phyloP scores from a whole-genome alignment of 208 protist species.

The Tritrichomonas musculus region DNA sequence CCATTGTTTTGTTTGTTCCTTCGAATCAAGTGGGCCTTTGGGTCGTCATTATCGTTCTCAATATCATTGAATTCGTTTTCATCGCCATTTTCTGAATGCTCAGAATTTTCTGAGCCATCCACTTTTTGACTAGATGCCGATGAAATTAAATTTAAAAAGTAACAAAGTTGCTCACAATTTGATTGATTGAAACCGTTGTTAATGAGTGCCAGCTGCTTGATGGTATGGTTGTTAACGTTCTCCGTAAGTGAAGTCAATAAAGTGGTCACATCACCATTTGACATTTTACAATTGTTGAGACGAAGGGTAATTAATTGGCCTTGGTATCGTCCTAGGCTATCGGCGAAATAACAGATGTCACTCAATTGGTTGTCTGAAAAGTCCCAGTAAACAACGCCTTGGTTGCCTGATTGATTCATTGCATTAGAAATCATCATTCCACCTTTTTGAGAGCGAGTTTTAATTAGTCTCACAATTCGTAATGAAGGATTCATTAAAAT shows the following conservation, averaged over 20 bases:
- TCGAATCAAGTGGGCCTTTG: too few species aligned
- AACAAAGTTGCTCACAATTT: not conserved
- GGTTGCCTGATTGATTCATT: not conserved
- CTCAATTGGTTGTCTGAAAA: not conserved
- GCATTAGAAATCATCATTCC: not conserved
- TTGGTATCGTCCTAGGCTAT: not conserved
- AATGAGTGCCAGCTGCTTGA: not conserved
- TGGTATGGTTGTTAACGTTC: not conserved
- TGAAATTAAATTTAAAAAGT: not conserved
- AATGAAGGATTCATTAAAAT: not conserved
- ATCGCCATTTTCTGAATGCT: too few species aligned
- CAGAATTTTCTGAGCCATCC: too few species aligned
- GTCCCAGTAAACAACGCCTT: not conserved
- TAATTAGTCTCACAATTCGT: not conserved
- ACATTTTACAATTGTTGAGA: not conserved
- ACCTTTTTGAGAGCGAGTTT: not conserved
- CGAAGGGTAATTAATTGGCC: not conserved
- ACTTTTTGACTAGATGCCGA: too few species aligned
- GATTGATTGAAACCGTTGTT: not conserved
- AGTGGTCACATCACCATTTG: not conserved
- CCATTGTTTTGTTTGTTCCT: too few species aligned
- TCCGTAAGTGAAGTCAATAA: not conserved
- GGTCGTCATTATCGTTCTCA: too few species aligned
- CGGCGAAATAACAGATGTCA: not conserved
- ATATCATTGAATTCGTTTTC: too few species aligned